A percentile compares a stretch with the other conserved stretches of the same genome.
Evolutionary conservation across 1,284 basidiomycete species (phyloP).

Genomic region (Boletus mariae): DNA sequence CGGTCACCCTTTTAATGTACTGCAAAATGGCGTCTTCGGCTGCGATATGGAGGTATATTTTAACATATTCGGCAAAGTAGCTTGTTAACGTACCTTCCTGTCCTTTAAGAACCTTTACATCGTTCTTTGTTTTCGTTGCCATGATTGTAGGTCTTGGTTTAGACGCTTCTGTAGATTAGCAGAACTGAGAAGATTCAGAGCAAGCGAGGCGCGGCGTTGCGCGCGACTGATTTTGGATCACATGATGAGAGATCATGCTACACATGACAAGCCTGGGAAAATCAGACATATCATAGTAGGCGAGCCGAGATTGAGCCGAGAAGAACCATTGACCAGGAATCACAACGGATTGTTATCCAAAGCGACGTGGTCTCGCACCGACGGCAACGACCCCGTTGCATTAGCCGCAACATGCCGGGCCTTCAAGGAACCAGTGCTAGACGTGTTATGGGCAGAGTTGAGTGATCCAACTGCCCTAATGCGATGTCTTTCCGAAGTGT

Average conservation of each 20-base stretch:
- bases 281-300: too few relatives aligned
- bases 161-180: not conserved
- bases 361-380: not conserved
- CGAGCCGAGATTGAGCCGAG: too few relatives aligned
- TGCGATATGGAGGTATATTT: constrained; percentile 19
- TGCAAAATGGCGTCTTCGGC: constrained; percentile 71
- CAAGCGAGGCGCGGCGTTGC: too few relatives aligned
- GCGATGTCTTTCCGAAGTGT: not conserved
- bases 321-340: too few relatives aligned
- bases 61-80: not conserved
- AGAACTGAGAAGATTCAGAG: not conserved
- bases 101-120: constrained; percentile 61
- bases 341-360: not conserved
- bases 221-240: not conserved
- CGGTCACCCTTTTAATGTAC: constrained; percentile 63
- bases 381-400: not conserved
- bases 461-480: not conserved
- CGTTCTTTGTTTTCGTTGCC: constrained; percentile 45
- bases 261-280: too few relatives aligned
- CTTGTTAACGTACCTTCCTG: constrained; percentile 50
- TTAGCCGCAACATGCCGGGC: constrained; percentile 5
- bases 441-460: constrained; percentile 9
- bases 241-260: not conserved
- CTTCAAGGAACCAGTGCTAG: constrained; percentile 11
- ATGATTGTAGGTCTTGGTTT: constrained; percentile 23